phyloP scores from a whole-genome alignment of 1,139 yeast genomes.

The Diutina pseudorugosa region DNA sequence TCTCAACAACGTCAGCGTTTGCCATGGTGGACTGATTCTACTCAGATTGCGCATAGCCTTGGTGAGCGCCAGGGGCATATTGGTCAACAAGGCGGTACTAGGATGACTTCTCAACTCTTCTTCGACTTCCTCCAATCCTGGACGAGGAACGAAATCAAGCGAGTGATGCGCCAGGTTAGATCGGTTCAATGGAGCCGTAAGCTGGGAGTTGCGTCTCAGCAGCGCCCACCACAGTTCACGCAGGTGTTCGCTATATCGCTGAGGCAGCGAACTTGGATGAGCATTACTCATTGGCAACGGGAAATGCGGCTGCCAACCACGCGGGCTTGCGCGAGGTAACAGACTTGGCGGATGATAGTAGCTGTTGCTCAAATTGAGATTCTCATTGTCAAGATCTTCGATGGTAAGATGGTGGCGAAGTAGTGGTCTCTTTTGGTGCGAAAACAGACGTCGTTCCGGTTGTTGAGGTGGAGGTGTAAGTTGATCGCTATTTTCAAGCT shows the following conservation, averaged over 20 bases:
- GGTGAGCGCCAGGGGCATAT: slow-evolving; percentile 1
- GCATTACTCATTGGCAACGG: not conserved
- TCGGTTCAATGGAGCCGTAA: not conserved
- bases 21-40: slow-evolving; percentile 15
- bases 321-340: not conserved
- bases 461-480: not conserved
- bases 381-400: not conserved
- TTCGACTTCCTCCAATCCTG: not conserved
- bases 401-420: not conserved
- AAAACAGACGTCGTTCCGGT: not conserved
- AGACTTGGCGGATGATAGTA: not conserved
- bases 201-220: not conserved
- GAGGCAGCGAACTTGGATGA: not conserved
- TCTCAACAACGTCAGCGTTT: slow-evolving; percentile 17
- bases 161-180: not conserved
- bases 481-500: not conserved
- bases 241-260: not conserved
- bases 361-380: not conserved
- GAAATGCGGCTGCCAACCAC: not conserved
- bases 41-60: not conserved
- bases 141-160: not conserved
- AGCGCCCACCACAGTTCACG: not conserved
- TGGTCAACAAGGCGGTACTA: not conserved
- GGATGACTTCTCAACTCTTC: not conserved
- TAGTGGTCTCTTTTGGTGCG: not conserved